Evolutionary conservation across 148 eudicot species (phyloP).

Genomic region (Rheum nobile): DNA sequence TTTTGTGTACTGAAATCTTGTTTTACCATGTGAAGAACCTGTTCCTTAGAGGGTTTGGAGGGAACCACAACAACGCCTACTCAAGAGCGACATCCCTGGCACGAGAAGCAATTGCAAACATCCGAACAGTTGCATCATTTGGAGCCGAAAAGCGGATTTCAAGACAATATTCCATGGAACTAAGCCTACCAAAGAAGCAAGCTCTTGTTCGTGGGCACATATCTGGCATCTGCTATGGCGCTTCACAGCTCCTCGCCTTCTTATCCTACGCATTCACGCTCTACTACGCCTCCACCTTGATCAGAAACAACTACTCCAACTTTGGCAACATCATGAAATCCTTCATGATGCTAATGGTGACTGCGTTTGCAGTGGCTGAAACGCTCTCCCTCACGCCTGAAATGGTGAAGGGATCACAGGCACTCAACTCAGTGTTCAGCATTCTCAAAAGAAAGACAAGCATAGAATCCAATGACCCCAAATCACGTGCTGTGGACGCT

Average conservation of each 20-base stretch:
- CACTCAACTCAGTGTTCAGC: slow-evolving; percentile 42
- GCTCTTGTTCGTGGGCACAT: slow-evolving; percentile 57
- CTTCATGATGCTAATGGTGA: slow-evolving; percentile 55
- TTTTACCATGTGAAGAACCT: slow-evolving; percentile 29
- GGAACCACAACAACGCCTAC: slow-evolving; percentile 39
- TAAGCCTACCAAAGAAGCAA: slow-evolving; percentile 40
- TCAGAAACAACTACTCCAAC: slow-evolving; percentile 4
- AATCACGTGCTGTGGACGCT: slow-evolving; percentile 15
- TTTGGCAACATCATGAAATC: slow-evolving; percentile 32
- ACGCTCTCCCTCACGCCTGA: slow-evolving; percentile 64
- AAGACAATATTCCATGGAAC: slow-evolving; percentile 22
- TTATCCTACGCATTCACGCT: slow-evolving; percentile 51
- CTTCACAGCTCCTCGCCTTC: slow-evolving; percentile 42
- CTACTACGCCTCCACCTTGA: slow-evolving; percentile 57
- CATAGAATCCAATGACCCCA: slow-evolving; percentile 33
- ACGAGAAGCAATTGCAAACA: slow-evolving; percentile 57
- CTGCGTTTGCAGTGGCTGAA: slow-evolving; percentile 60
- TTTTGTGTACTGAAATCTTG: neutral
- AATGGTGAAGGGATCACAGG: slow-evolving; percentile 50
- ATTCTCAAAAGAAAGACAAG: slow-evolving; percentile 38
- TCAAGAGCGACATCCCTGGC: slow-evolving; percentile 44
- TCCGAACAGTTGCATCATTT: slow-evolving; percentile 64
- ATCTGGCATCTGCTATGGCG: slow-evolving; percentile 52
- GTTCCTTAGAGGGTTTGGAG: slow-evolving; percentile 66
- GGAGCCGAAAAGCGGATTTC: slow-evolving; percentile 51